These are phyloP conservation scores for Talaromyces sp. DNA, from an alignment of 2,329 filamentous ascomycete species.

Conservation along the genomic window DNA sequence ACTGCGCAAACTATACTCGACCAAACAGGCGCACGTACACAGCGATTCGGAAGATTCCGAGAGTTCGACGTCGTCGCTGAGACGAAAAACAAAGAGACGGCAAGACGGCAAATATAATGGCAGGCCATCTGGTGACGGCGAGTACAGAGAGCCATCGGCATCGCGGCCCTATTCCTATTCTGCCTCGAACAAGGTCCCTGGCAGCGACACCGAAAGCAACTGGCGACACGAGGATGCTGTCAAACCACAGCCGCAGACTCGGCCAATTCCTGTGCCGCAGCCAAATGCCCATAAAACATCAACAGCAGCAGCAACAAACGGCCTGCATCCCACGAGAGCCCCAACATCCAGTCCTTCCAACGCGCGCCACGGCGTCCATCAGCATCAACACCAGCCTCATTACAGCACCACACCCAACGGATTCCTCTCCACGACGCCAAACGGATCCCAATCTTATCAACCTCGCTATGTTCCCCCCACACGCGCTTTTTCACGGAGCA, in stretches of 20 bases:
- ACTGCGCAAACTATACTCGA: constrained; percentile 25
- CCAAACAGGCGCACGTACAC: constrained; percentile 31
- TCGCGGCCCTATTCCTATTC: constrained; percentile 11
- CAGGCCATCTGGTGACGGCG: background rate
- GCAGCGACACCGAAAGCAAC: constrained; percentile 4
- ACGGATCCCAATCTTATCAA: constrained; percentile 13
- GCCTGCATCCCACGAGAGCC: background rate
- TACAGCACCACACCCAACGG: constrained; percentile 7
- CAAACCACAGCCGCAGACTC: background rate
- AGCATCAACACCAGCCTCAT: background rate
- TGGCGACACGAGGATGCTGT: constrained; percentile 3
- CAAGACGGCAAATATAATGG: no score
- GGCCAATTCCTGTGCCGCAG: constrained; percentile 9
- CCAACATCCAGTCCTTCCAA: constrained; percentile 2
- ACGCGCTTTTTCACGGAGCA: background rate
- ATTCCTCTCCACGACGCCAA: constrained; percentile 7
- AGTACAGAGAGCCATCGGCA: background rate
- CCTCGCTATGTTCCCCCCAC: constrained; percentile 12
- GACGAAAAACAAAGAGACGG: background rate
- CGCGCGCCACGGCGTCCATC: background rate
- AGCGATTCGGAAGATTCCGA: constrained; percentile 15
- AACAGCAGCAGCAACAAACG: background rate
- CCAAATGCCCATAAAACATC: background rate
- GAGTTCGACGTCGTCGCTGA: background rate
- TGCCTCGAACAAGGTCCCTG: constrained; percentile 2